These are phyloP conservation scores for Fremontodendron californicum DNA, from an alignment of 345 rosid genomes.

Conservation along the genomic window DNA sequence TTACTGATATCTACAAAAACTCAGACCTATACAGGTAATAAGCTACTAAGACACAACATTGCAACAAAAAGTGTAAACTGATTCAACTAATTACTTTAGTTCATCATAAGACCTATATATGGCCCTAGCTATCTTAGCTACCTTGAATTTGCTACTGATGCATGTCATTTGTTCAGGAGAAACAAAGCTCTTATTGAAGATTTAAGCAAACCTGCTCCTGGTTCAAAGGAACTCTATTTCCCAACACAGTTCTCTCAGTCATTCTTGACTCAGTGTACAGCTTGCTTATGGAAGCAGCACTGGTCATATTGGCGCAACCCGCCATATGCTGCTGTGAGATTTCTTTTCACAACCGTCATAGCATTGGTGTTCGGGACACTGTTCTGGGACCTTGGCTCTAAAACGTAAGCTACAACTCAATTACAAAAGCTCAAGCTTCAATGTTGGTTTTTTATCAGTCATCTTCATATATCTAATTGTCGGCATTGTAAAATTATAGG, in stretches of 20 bases:
- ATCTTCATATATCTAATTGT: background rate
- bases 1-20: slow-evolving; percentile 47
- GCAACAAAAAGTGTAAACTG: background rate
- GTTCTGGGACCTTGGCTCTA: slow-evolving; percentile 71
- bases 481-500: slow-evolving; percentile 24
- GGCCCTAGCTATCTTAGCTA: background rate
- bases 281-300: slow-evolving; percentile 75
- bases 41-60: background rate
- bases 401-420: slow-evolving; percentile 38
- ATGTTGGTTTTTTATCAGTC: background rate
- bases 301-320: slow-evolving; percentile 81
- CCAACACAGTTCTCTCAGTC: slow-evolving; percentile 48
- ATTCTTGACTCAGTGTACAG: slow-evolving; percentile 47
- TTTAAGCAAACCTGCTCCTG: slow-evolving; percentile 52
- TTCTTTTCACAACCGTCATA: slow-evolving; percentile 49
- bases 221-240: slow-evolving; percentile 55
- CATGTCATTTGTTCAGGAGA: slow-evolving; percentile 37
- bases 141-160: background rate
- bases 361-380: slow-evolving; percentile 62
- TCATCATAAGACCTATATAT: background rate
- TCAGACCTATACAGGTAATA: slow-evolving; percentile 59
- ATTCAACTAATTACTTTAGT: background rate
- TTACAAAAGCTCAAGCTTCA: background rate
- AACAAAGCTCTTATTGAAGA: slow-evolving; percentile 58
- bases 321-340: slow-evolving; percentile 58